Conservation (phyloP, 495 filamentous ascomycete species). For the Hypoxylon trugodes region DNA sequence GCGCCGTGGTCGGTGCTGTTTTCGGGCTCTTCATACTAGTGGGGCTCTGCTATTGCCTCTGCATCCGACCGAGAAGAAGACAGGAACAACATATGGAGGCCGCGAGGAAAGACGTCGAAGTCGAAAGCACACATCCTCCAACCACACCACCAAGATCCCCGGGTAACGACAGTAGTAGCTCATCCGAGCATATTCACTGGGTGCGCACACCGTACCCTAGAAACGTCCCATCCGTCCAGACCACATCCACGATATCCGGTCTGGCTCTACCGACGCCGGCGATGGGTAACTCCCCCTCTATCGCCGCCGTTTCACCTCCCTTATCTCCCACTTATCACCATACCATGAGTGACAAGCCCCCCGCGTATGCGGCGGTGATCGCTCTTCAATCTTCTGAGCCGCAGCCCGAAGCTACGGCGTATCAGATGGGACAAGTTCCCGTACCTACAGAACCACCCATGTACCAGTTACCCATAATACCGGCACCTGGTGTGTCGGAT, state of each 20-base stretch:
- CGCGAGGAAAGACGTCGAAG: conserved; percentile 17
- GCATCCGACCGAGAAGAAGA: conserved; percentile 31
- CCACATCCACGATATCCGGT: conserved; percentile 32
- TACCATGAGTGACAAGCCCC: conserved; percentile 23
- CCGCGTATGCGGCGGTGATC: conserved; percentile 15
- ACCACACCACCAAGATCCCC: background rate
- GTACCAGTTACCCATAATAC: conserved; percentile 15
- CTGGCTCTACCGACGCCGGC: conserved; percentile 32
- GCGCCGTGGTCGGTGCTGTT: conserved; percentile 26
- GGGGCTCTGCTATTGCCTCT: conserved; percentile 25
- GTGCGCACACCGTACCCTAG: conserved; percentile 24
- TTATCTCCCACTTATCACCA: background rate
- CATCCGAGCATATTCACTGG: conserved; percentile 19
- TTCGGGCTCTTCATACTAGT: conserved; percentile 14
- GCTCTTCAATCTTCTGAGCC: conserved; percentile 34
- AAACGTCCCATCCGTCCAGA: conserved; percentile 19
- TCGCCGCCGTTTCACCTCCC: conserved; percentile 4
- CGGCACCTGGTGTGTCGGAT: background rate
- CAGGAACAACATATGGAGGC: background rate
- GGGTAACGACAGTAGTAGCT: background rate
- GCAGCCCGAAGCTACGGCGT: conserved; percentile 30
- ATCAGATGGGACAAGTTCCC: conserved; percentile 36
- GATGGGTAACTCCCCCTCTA: conserved; percentile 26
- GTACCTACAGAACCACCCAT: conserved; percentile 11
- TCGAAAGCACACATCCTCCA: conserved; percentile 20